Evolutionary conservation across 768 basidiomycete genomes (phyloP), one percentile per base, ranked within the genome.

Genomic region (Calocybe gangraenosa): DNA sequence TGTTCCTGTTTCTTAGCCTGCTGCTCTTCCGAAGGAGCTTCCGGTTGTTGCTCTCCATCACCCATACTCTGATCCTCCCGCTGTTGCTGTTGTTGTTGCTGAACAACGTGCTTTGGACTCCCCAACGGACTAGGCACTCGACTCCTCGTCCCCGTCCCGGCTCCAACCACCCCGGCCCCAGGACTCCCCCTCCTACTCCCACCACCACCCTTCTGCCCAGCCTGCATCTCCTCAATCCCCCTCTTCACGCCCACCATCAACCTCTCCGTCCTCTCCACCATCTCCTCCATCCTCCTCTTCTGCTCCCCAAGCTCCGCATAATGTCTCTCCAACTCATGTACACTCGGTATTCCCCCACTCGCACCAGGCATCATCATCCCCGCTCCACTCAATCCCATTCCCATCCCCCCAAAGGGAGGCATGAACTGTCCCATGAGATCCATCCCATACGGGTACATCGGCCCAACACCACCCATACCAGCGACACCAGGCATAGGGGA

Each of bases 221-320:
- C 15, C 53, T 77, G 69, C 78, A 87, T 81, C 59, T 91, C 87
- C 44, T 90, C 88, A 54, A 92, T 68, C 18, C 81, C 84, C 53
- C 81, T 74, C 69, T 81, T 81, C 59, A 92, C 68, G 18, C 81
- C 79, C 30, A 66, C 72, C 74, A 92, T 80, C 66, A 92, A 63
- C 60, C 75, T 65, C 43, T 90, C 84, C 55, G 88, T 92, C 65
- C 73, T 77, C 52, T 82, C 76, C 47, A 89, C 63, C 79, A 92
- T 73, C 59, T 87, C 87, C 63, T 88, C 78, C 66, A 85, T 68
- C 59, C 74, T 67, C 56, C 67, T 68, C 63, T 80, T 79, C 58
- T 86, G 75, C 55, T 82, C 79, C 3, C 67, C 64, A 43, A 92
- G 70, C 55, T 82, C 75, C 15, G 65, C 54, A 55, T 87, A 89